Evolutionary conservation across 2,329 filamentous ascomycete species (phyloP).

Genomic region (Claviceps pazoutovae): DNA sequence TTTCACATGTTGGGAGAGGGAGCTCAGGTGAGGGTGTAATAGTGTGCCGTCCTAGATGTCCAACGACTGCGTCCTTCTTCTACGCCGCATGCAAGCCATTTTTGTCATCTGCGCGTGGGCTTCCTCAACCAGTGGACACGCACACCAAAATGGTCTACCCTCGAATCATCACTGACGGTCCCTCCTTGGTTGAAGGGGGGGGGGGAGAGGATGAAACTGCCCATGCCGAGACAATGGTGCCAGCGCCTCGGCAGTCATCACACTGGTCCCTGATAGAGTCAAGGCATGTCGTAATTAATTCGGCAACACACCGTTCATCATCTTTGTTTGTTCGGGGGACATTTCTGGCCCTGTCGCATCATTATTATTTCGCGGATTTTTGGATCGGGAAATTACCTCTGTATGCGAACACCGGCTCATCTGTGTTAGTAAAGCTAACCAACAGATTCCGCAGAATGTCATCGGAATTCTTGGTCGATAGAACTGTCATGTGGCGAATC

Average conservation of each 20-base stretch:
- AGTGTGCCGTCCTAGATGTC: background rate
- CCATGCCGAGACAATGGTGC: background rate
- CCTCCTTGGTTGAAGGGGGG: background rate
- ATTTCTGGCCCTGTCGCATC: conserved; percentile 2
- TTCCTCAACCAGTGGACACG: background rate
- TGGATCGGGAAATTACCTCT: background rate
- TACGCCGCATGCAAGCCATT: background rate
- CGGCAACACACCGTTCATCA: background rate
- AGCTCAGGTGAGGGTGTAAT: background rate
- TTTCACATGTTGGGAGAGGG: background rate
- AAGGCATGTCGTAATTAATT: background rate
- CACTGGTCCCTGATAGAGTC: background rate
- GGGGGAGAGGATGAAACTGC: no score
- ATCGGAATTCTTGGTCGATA: background rate
- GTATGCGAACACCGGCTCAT: background rate
- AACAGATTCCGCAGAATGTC: no score
- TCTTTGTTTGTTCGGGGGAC: background rate
- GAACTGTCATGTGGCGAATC: background rate
- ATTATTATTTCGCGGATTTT: background rate
- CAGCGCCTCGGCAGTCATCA: background rate
- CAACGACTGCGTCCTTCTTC: background rate
- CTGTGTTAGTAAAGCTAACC: background rate
- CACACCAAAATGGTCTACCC: background rate
- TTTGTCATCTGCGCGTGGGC: background rate
- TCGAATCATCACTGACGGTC: background rate